A percentile compares a stretch with the other conserved stretches of the same genome.
These are phyloP conservation scores for Daldinia vernicosa DNA, from an alignment of 495 filamentous ascomycete species.

Conservation along the genomic window DNA sequence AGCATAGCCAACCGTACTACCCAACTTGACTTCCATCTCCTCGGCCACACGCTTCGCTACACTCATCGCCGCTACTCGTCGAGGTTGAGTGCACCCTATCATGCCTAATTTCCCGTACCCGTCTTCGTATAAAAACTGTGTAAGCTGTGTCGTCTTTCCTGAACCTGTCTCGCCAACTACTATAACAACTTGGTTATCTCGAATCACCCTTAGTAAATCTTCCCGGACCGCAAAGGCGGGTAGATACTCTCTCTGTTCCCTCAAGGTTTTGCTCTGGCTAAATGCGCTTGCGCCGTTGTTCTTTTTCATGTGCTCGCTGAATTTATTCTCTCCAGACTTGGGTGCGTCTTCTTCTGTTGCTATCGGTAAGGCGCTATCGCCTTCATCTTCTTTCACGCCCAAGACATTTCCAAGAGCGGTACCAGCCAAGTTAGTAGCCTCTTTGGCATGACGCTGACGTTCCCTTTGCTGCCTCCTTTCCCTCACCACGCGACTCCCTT, in stretches of 20 bases:
- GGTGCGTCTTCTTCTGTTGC: conserved; percentile 74
- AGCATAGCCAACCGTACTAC: conserved; percentile 90
- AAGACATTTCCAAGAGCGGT: conserved; percentile 93
- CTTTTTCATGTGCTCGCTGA: conserved; percentile 89
- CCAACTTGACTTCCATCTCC: conserved; percentile 98
- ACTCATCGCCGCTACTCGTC: conserved; percentile 97
- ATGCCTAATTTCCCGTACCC: conserved; percentile 86
- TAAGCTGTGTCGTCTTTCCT: conserved; percentile 95
- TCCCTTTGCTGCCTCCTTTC: conserved; percentile 92
- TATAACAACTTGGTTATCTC: conserved; percentile 96
- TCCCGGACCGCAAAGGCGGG: conserved; percentile 98
- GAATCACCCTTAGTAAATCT: conserved; percentile 91
- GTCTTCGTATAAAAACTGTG: conserved; percentile 94
- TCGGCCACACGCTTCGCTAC: conserved; percentile 98
- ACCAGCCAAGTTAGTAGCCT: conserved; percentile 92
- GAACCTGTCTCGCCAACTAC: conserved; percentile 97
- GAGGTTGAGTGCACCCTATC: conserved; percentile 95
- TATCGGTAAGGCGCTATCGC: conserved; percentile 82
- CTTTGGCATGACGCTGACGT: conserved; percentile 92
- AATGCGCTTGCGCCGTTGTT: conserved; percentile 89
- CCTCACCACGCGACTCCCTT: conserved; percentile 91
- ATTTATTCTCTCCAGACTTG: conserved; percentile 70
- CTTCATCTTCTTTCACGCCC: conserved; percentile 94
- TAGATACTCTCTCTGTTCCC: conserved; percentile 91
- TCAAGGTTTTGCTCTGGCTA: conserved; percentile 88